A percentile compares a stretch with the other conserved stretches of the same genome.
Evolutionary conservation across 148 eudicot genomes (phyloP).

Genomic region (Mesembryanthemum crystallinum): DNA sequence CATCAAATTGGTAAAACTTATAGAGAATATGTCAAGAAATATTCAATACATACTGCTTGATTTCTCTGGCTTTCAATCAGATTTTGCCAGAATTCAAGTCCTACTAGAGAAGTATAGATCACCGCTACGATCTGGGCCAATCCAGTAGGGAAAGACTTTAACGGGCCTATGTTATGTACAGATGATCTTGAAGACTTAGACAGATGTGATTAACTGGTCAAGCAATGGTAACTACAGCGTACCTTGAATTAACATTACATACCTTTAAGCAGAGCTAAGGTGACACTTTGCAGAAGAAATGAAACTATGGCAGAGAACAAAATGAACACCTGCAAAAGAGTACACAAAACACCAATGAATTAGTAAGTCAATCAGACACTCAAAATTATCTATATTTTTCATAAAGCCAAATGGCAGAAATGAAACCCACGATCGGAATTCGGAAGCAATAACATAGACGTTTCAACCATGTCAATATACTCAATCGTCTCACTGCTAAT

Average conservation of each 20-base stretch:
- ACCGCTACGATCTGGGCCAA: background rate
- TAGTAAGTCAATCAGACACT: background rate
- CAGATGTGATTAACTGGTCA: background rate
- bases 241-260: constrained; percentile 20
- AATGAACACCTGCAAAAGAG: constrained; percentile 68
- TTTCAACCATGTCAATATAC: background rate
- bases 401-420: too few relatives aligned
- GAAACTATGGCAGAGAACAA: constrained; percentile 61
- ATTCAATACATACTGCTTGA: background rate
- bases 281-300: constrained; percentile 55
- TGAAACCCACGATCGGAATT: background rate
- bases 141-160: background rate
- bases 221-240: background rate
- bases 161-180: background rate
- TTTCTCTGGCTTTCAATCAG: background rate
- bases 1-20: background rate
- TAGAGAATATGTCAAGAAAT: background rate
- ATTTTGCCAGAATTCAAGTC: background rate
- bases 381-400: too few relatives aligned
- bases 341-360: background rate
- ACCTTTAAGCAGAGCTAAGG: constrained; percentile 65
- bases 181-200: background rate
- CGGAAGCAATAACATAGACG: background rate
- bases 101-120: background rate
- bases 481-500: constrained; percentile 2